phyloP scores from a whole-genome alignment of 805 yeast species.

The Monosporozyma aerobia region DNA sequence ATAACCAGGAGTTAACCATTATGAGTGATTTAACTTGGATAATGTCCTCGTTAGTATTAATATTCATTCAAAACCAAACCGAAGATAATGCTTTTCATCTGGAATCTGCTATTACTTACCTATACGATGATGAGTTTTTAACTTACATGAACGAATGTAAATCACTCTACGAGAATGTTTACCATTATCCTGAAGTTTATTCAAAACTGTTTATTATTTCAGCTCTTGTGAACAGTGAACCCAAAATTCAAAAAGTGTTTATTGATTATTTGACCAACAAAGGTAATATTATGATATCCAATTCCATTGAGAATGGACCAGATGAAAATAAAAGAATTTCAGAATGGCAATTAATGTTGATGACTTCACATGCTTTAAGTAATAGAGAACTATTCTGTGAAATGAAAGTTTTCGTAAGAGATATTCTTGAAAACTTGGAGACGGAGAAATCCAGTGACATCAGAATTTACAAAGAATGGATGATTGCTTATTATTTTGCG shows the following conservation, averaged over 20 bases:
- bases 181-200: constrained; percentile 51
- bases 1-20: neutral
- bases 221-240: constrained; percentile 28
- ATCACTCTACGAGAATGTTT: constrained; percentile 36
- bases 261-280: neutral
- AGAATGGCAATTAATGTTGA: constrained; percentile 16
- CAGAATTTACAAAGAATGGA: constrained; percentile 61
- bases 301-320: constrained; percentile 48
- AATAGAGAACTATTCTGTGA: neutral
- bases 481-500: constrained; percentile 7
- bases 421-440: constrained; percentile 3
- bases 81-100: constrained; percentile 47
- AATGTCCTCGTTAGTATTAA: constrained; percentile 37
- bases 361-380: neutral
- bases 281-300: neutral
- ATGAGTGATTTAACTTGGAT: constrained; percentile 36
- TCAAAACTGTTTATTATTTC: constrained; percentile 43
- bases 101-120: constrained; percentile 45
- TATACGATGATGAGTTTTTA: constrained; percentile 38
- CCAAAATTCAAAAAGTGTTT: neutral
- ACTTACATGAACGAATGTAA: constrained; percentile 6
- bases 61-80: constrained; percentile 44
- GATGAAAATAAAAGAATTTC: constrained; percentile 62
- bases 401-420: neutral
- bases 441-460: constrained; percentile 70